These are phyloP conservation scores for Aspergillus carbonarius DNA, from an alignment of 2,329 filamentous ascomycete genomes.

Conservation along the genomic window DNA sequence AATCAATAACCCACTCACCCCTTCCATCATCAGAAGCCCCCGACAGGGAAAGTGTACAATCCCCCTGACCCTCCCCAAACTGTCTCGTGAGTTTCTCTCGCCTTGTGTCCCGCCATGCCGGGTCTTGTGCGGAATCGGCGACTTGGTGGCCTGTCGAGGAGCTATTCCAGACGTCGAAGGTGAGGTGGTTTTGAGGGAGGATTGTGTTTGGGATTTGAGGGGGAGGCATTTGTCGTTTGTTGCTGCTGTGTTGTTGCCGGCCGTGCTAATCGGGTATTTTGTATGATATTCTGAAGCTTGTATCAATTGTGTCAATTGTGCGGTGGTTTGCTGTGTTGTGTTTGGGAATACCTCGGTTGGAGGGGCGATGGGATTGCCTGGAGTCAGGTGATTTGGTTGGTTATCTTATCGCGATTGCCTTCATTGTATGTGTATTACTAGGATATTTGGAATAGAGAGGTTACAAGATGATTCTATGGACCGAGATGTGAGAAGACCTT, in stretches of 20 bases:
- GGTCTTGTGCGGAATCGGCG: slow-evolving; percentile 65
- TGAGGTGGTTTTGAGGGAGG: slow-evolving; percentile 23
- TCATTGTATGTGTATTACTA: too few species aligned
- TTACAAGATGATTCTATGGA: too few species aligned
- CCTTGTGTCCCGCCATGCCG: slow-evolving; percentile 70
- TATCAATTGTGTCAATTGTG: not conserved
- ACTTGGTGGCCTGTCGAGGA: slow-evolving; percentile 76
- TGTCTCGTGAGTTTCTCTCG: slow-evolving; percentile 69
- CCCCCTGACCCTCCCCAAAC: slow-evolving; percentile 60
- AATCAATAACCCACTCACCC: not conserved
- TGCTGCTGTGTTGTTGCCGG: too few species aligned
- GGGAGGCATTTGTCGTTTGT: not conserved
- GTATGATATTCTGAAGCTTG: too few species aligned
- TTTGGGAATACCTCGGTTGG: too few species aligned
- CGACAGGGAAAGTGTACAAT: slow-evolving; percentile 54
- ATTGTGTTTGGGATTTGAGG: not conserved
- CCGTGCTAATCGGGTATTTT: too few species aligned
- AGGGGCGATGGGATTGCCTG: too few species aligned
- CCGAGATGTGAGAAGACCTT: too few species aligned
- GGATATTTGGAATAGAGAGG: too few species aligned
- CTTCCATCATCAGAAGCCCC: not conserved
- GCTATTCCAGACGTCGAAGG: slow-evolving; percentile 58
- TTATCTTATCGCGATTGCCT: too few species aligned
- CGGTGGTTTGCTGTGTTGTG: too few species aligned
- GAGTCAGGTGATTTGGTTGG: too few species aligned